Evolutionary conservation across 352 stramenopile genomes (phyloP).

Genomic region (Thalassiosira hispida): DNA sequence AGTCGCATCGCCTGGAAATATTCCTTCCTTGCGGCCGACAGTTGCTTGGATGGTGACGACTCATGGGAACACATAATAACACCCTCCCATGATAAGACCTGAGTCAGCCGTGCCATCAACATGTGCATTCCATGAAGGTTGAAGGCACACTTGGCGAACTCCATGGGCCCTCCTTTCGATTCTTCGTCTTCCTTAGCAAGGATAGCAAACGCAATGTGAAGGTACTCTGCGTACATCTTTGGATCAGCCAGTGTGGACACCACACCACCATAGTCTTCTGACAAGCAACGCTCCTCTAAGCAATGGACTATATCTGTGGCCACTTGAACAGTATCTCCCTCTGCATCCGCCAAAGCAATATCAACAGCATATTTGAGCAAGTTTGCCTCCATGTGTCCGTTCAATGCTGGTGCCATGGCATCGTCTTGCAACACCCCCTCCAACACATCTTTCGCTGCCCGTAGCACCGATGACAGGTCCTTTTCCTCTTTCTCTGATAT

Average conservation of each 20-base stretch:
- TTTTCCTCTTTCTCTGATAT: slow-evolving; percentile 38
- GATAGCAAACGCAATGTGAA: slow-evolving; percentile 56
- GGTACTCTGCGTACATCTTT: slow-evolving; percentile 53
- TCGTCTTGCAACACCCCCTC: slow-evolving; percentile 30
- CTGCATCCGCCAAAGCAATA: slow-evolving; percentile 44
- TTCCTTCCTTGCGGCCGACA: slow-evolving; percentile 19
- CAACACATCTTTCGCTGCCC: slow-evolving; percentile 47
- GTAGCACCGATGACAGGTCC: slow-evolving; percentile 36
- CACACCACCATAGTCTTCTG: slow-evolving; percentile 48
- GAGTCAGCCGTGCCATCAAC: slow-evolving; percentile 64
- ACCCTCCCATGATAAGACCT: slow-evolving; percentile 45
- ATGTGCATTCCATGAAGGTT: slow-evolving; percentile 66
- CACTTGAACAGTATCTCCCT: slow-evolving; percentile 42
- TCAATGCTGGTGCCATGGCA: slow-evolving; percentile 27
- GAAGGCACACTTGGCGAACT: slow-evolving; percentile 57
- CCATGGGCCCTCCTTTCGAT: slow-evolving; percentile 19
- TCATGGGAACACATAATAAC: slow-evolving; percentile 11
- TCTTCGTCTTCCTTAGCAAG: slow-evolving; percentile 46
- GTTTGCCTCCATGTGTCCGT: slow-evolving; percentile 41
- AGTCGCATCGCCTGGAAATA: slow-evolving; percentile 49
- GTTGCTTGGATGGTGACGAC: slow-evolving; percentile 2
- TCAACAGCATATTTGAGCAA: slow-evolving; percentile 49
- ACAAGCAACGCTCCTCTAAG: slow-evolving; percentile 56
- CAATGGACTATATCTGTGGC: slow-evolving; percentile 64
- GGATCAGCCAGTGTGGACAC: slow-evolving; percentile 57